A percentile compares a stretch with the other conserved stretches of the same genome.
These are phyloP conservation scores for Alternaria viburni DNA, from an alignment of 2,329 filamentous ascomycete genomes.

Conservation along the genomic window DNA sequence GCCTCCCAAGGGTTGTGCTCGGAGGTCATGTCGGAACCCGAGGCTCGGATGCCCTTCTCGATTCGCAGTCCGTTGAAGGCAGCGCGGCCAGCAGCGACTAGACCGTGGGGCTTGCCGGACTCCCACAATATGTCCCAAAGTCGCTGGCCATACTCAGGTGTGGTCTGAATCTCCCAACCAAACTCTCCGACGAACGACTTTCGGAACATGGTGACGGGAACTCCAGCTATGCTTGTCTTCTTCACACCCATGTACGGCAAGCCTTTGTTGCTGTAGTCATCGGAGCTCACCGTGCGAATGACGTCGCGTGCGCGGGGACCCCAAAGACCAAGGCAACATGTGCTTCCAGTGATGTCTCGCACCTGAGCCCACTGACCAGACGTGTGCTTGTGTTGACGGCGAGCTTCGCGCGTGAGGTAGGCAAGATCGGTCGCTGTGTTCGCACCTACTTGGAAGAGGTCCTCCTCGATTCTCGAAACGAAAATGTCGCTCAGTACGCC, in stretches of 20 bases:
- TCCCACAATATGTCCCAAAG: constrained; percentile 66
- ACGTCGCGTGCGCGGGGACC: constrained; percentile 63
- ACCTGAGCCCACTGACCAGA: constrained; percentile 58
- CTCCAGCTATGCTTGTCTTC: constrained; percentile 57
- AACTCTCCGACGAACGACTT: constrained; percentile 67
- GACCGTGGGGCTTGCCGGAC: constrained; percentile 61
- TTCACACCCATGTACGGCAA: constrained; percentile 61
- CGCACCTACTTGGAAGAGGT: constrained; percentile 62
- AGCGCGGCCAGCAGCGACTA: constrained; percentile 64
- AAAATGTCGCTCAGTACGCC: constrained; percentile 65
- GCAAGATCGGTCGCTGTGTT: constrained; percentile 63
- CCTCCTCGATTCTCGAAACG: constrained; percentile 58
- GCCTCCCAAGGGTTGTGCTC: constrained; percentile 68
- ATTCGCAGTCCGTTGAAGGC: constrained; percentile 66
- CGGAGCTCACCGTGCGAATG: constrained; percentile 53
- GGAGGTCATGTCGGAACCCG: constrained; percentile 64
- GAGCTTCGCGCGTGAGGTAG: constrained; percentile 62
- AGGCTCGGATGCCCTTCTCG: constrained; percentile 66
- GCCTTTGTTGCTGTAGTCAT: constrained; percentile 55
- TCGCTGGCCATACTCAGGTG: constrained; percentile 62
- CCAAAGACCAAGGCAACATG: constrained; percentile 68
- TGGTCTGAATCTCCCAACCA: constrained; percentile 69
- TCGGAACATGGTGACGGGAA: constrained; percentile 63
- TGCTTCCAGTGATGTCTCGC: constrained; percentile 65
- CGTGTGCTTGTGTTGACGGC: constrained; percentile 51